phyloP scores from a whole-genome alignment of 352 stramenopile species.

The Phytophthora crassamura region DNA sequence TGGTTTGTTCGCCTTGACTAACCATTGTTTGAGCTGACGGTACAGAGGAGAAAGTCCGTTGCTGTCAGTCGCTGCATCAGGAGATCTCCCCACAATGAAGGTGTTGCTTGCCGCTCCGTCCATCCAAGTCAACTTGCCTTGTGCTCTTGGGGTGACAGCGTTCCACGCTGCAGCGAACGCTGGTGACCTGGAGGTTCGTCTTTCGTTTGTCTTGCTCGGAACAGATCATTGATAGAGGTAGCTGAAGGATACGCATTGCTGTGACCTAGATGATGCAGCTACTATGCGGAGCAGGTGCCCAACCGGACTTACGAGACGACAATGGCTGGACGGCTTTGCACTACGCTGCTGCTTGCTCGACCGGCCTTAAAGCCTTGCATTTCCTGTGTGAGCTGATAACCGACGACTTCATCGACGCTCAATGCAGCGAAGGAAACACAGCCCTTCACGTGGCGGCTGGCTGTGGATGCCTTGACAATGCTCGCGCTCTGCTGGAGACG shows the following conservation, averaged over 20 bases:
- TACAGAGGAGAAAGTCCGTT: conserved; percentile 57
- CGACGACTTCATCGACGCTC: conserved; percentile 50
- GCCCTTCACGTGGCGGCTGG: conserved; percentile 68
- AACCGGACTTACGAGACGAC: conserved; percentile 43
- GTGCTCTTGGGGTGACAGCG: conserved; percentile 53
- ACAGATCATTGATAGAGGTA: too few relatives aligned
- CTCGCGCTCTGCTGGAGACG: conserved; percentile 59
- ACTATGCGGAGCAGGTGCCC: conserved; percentile 48
- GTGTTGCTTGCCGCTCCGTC: conserved; percentile 11
- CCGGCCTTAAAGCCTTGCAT: conserved; percentile 47
- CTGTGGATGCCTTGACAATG: conserved; percentile 61
- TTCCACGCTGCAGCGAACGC: conserved; percentile 69
- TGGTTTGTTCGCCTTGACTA: background rate
- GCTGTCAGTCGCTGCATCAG: conserved; percentile 62
- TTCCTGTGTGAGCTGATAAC: conserved; percentile 63
- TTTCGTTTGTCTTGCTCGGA: background rate
- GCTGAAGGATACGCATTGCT: background rate
- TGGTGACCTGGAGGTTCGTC: conserved; percentile 47
- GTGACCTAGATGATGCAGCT: conserved; percentile 52
- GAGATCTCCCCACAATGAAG: conserved; percentile 34
- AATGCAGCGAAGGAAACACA: conserved; percentile 65
- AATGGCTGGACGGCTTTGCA: conserved; percentile 75
- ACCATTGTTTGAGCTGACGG: background rate
- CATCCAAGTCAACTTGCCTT: conserved; percentile 55
- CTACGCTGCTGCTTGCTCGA: conserved; percentile 57